Evolutionary conservation across 148 eudicot genomes (phyloP), one percentile per base, ranked within the genome.

Genomic region (Chenopodium formosanum): DNA sequence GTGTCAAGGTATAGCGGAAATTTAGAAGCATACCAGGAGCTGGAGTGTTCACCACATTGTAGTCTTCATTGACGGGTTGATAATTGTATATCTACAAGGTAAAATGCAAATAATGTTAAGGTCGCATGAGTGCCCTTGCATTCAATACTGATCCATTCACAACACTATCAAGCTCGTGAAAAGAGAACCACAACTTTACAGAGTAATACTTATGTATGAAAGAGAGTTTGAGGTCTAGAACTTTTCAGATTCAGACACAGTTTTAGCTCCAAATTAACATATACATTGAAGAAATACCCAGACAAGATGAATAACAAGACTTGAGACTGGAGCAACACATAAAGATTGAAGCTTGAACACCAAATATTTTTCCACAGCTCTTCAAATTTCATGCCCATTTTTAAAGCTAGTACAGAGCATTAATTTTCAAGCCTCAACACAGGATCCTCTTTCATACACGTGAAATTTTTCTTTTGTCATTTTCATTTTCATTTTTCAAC

Each of bases 51-150:
- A 89, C 97, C 66, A 82, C 87, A 82, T 93, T 93, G 86, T 96
- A 96, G 86, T 96, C 99, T 85, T 96, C 99, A 84, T 89, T 94
- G 70, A 86, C 96, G 69, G 85, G 91, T 92, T 95, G 98, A 85
- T 95, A 93, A 74, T 91, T 93, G 89, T 92, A 96, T 79, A 96
- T 92, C 99, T 96, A 79, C 88, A 91, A 69, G 64, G 77, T 76
- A 66, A 77, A 37, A 78, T 58, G 72, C 23, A 81, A 83, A 81
- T 74, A 32, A 63, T 17, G 72, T 74, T 80, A 78, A 83, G 83
- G 20, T 65, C 20, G 62, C 44, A 68, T 56, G 73, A 68, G 50
- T 77, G 73, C 76, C 31, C 53, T 64, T 37, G 75, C 74, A 70
- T 37, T 70, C 50, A 22, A 70, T 40, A 70, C 56, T 46, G 29